These are phyloP conservation scores for Allomyces macrogynus DNA, from an alignment of 192 early-diverging fungal species.

Conservation along the genomic window DNA sequence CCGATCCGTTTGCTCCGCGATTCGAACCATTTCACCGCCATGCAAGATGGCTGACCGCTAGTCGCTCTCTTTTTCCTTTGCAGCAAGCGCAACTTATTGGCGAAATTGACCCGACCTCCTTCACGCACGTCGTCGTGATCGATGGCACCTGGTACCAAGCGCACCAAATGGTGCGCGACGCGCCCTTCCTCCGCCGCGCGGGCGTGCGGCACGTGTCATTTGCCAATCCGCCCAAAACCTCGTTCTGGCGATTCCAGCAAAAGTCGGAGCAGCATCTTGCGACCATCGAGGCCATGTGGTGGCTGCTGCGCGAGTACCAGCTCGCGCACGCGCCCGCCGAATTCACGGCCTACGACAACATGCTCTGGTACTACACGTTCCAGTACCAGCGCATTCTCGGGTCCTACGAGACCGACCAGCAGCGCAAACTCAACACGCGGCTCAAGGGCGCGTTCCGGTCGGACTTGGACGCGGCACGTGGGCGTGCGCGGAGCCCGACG, in stretches of 20 bases:
- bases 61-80: neutral
- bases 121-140: constrained; percentile 1
- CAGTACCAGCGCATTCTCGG: neutral
- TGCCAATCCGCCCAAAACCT: neutral
- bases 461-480: neutral
- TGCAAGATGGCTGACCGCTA: too few species aligned
- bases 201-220: constrained; percentile 1
- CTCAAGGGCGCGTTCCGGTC: neutral
- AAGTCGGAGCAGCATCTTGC: constrained; percentile 1
- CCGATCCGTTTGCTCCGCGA: neutral
- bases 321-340: neutral
- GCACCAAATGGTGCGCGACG: constrained; percentile 3
- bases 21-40: too few species aligned
- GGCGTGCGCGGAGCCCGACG: too few species aligned
- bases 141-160: constrained; percentile 7
- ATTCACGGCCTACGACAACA: neutral
- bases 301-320: constrained; percentile 2
- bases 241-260: constrained; percentile 5
- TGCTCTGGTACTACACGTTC: constrained; percentile 1
- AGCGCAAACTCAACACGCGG: neutral
- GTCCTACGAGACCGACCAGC: neutral
- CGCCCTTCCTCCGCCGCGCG: neutral
- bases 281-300: constrained; percentile 5
- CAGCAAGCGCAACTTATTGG: constrained; percentile 2
- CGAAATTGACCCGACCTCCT: constrained; percentile 2